phyloP scores from a whole-genome alignment of 208 protist genomes.

The Trichomonas tenax region DNA sequence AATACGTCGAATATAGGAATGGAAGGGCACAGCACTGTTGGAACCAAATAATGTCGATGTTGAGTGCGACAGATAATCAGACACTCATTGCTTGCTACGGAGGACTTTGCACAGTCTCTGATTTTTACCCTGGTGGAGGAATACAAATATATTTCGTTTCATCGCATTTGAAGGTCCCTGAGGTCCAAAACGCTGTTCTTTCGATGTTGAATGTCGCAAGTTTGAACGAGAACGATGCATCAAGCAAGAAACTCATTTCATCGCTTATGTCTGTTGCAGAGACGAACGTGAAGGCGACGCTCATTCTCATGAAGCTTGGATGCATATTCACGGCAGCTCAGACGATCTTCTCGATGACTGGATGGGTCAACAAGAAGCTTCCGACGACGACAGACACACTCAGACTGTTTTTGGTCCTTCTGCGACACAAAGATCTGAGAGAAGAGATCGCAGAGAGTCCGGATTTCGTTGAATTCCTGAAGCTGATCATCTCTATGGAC shows the following conservation, averaged over 20 bases:
- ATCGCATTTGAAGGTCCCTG: background rate
- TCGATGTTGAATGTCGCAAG: background rate
- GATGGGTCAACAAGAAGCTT: background rate
- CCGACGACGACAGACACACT: background rate
- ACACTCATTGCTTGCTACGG: background rate
- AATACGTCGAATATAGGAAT: background rate
- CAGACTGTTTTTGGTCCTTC: background rate
- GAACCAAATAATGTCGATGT: background rate
- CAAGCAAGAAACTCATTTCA: background rate
- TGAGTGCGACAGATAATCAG: background rate
- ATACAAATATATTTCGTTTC: background rate
- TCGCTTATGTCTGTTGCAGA: background rate
- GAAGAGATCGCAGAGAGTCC: background rate
- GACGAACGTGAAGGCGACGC: background rate
- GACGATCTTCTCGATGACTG: background rate
- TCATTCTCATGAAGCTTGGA: background rate
- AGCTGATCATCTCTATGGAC: background rate
- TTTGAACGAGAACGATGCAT: background rate
- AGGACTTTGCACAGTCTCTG: background rate
- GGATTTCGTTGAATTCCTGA: background rate
- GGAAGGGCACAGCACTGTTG: background rate
- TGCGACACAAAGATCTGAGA: background rate
- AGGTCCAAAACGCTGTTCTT: background rate
- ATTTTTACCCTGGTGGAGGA: background rate
- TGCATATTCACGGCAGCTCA: background rate